phyloP scores from a whole-genome alignment of 352 stramenopile genomes.

The Globisporangium nagaii region DNA sequence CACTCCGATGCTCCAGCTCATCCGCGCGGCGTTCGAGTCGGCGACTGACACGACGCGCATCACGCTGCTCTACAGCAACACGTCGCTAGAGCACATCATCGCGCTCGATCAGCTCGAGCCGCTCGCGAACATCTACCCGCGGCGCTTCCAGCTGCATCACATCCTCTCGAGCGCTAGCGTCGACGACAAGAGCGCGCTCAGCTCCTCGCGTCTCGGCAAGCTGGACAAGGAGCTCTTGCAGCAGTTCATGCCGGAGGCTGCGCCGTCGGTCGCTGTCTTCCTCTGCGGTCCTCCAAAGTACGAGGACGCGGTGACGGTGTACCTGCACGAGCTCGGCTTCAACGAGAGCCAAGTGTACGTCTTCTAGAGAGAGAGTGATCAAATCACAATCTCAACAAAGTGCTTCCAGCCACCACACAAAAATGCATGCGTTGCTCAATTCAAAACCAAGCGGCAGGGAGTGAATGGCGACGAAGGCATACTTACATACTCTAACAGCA shows the following conservation, averaged over 20 bases:
- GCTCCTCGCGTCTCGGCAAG: slow-evolving; percentile 41
- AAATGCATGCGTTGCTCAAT: no score
- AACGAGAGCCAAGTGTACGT: slow-evolving; percentile 51
- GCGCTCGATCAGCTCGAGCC: slow-evolving; percentile 67
- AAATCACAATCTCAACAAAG: neutral
- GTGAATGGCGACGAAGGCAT: no score
- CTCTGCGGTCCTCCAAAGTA: slow-evolving; percentile 71
- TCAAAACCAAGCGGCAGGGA: no score
- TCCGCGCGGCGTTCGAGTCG: slow-evolving; percentile 63
- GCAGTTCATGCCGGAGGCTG: slow-evolving; percentile 34
- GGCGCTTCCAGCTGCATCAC: slow-evolving; percentile 61
- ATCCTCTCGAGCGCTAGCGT: slow-evolving; percentile 41
- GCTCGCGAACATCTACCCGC: slow-evolving; percentile 72
- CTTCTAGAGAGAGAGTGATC: slow-evolving; percentile 29
- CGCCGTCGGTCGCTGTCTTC: slow-evolving; percentile 48
- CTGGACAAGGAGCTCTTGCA: slow-evolving; percentile 41
- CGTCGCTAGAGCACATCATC: slow-evolving; percentile 61
- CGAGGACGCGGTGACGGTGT: slow-evolving; percentile 44
- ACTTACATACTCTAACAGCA: no score
- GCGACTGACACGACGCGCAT: slow-evolving; percentile 48
- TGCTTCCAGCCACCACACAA: neutral
- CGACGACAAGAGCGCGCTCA: slow-evolving; percentile 40
- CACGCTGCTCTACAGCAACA: slow-evolving; percentile 74
- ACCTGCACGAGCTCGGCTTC: slow-evolving; percentile 46
- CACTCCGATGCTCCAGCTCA: slow-evolving; percentile 78